phyloP scores from a whole-genome alignment of 345 rosid species.

The Rubroshorea leprosula region DNA sequence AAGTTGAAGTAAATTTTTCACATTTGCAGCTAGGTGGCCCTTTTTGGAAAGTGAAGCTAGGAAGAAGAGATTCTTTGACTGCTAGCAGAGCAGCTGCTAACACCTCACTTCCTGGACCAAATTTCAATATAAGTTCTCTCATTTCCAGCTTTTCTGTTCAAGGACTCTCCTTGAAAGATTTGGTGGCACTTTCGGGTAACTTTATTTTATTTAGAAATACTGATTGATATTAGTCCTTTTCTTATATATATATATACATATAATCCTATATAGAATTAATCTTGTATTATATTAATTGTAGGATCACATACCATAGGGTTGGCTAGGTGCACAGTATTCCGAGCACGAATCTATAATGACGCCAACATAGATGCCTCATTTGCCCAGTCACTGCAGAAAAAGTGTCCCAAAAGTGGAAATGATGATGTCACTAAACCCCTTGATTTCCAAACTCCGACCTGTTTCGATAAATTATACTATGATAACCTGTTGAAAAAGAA shows the following conservation, averaged over 20 bases:
- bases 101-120: conserved; percentile 24
- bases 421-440: conserved; percentile 17
- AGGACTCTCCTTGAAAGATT: conserved; percentile 30
- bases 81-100: conserved; percentile 30
- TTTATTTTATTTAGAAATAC: too few relatives aligned
- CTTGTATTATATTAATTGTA: not conserved
- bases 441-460: conserved; percentile 18
- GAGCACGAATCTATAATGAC: conserved; percentile 28
- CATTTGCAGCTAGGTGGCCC: conserved; percentile 38
- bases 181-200: conserved; percentile 44
- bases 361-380: conserved; percentile 23
- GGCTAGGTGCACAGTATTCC: conserved; percentile 25
- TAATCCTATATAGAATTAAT: too few relatives aligned
- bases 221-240: too few relatives aligned
- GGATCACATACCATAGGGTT: conserved; percentile 36
- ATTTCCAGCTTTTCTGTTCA: conserved; percentile 26
- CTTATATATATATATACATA: too few relatives aligned
- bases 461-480: conserved; percentile 29
- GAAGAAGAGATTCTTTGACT: conserved; percentile 35
- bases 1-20: not conserved
- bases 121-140: conserved; percentile 26
- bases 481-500: conserved; percentile 24
- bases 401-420: conserved; percentile 23
- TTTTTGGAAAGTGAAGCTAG: conserved; percentile 29
- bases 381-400: conserved; percentile 9